Evolutionary conservation across 148 eudicot genomes (phyloP).

Genomic region (Arbutus unedo): DNA sequence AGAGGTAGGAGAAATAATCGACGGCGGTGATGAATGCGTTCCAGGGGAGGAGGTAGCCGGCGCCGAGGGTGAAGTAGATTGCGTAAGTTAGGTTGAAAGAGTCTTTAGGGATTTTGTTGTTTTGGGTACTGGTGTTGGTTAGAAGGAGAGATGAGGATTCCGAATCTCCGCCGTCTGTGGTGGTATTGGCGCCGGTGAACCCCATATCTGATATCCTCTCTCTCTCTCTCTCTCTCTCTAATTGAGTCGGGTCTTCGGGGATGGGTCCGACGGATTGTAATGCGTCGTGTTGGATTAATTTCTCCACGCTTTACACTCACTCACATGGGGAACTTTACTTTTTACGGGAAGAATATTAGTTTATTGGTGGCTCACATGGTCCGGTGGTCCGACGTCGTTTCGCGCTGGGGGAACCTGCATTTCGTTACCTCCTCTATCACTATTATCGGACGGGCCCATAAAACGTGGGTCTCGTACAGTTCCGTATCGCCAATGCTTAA

Average conservation of each 20-base stretch:
- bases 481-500: too few species aligned
- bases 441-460: too few species aligned
- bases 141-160: neutral
- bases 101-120: slow-evolving; percentile 43
- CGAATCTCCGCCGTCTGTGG: neutral
- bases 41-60: slow-evolving; percentile 64
- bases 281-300: too few species aligned
- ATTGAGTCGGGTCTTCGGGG: slow-evolving; percentile 2
- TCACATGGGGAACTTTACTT: neutral
- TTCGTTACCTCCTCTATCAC: too few species aligned
- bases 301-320: neutral
- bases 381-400: too few species aligned
- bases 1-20: slow-evolving; percentile 54
- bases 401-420: too few species aligned
- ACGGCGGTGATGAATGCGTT: slow-evolving; percentile 74
- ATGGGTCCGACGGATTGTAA: neutral
- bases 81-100: slow-evolving; percentile 59
- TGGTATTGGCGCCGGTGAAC: neutral
- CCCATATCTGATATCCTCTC: neutral
- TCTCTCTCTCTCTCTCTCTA: neutral
- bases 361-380: too few species aligned
- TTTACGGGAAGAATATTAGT: too few species aligned
- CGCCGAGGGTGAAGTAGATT: slow-evolving; percentile 63
- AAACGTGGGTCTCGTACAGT: too few species aligned
- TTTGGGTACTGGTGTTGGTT: neutral